A percentile compares a stretch with the other conserved stretches of the same genome.
Evolutionary conservation across 2,329 filamentous ascomycete genomes (phyloP).

Genomic region (Fusarium chlamydosporum): DNA sequence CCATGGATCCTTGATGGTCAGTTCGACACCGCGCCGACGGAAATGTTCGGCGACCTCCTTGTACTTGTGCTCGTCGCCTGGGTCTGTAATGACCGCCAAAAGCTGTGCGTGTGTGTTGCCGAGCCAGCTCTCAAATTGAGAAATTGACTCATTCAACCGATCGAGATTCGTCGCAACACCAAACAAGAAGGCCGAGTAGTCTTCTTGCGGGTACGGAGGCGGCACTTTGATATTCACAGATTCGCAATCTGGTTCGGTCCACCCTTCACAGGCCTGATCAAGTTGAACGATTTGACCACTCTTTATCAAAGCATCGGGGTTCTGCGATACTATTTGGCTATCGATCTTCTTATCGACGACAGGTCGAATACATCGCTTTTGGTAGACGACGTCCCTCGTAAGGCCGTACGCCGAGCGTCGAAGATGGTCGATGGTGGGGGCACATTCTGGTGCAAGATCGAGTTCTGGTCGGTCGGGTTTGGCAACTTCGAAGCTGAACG

Average conservation of each 20-base stretch:
- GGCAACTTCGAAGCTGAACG: conserved; percentile 40
- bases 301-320: conserved; percentile 57
- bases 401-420: conserved; percentile 53
- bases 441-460: conserved; percentile 45
- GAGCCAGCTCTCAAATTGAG: conserved; percentile 70
- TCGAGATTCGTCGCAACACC: conserved; percentile 68
- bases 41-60: conserved; percentile 51
- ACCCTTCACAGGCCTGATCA: conserved; percentile 47
- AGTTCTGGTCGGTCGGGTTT: conserved; percentile 44
- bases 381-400: conserved; percentile 60
- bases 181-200: conserved; percentile 68
- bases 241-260: conserved; percentile 54
- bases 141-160: conserved; percentile 65
- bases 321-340: conserved; percentile 56
- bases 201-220: conserved; percentile 57
- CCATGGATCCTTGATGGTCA: conserved; percentile 54
- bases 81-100: conserved; percentile 66
- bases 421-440: conserved; percentile 51
- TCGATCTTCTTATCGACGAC: conserved; percentile 53
- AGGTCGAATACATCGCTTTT: conserved; percentile 61
- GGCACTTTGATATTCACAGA: conserved; percentile 64
- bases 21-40: conserved; percentile 53
- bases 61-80: conserved; percentile 51
- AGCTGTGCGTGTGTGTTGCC: conserved; percentile 65
- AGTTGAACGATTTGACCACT: conserved; percentile 52